These are phyloP conservation scores for Pichia gijzeniarum DNA, from an alignment of 805 yeast species.

Conservation along the genomic window DNA sequence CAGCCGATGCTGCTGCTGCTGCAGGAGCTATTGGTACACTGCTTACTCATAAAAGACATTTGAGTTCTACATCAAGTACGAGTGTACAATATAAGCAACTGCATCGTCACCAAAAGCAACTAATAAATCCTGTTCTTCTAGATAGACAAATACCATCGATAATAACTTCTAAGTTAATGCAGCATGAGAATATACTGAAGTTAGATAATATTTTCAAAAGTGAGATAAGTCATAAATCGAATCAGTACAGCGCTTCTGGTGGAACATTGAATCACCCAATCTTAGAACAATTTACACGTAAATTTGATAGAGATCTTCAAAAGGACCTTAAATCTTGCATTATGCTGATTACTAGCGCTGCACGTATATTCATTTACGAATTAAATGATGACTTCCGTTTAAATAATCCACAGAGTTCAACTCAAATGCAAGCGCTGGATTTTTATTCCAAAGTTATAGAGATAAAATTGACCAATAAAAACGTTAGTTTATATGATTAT, in stretches of 20 bases:
- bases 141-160: conserved; percentile 28
- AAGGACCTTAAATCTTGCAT: conserved; percentile 30
- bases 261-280: conserved; percentile 28
- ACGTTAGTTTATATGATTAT: conserved; percentile 73
- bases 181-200: conserved; percentile 29
- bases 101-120: conserved; percentile 24
- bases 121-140: conserved; percentile 29
- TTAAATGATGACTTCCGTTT: conserved; percentile 26
- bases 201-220: conserved; percentile 30
- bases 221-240: conserved; percentile 27
- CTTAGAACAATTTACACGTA: conserved; percentile 26
- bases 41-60: conserved; percentile 25
- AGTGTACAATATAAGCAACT: conserved; percentile 6
- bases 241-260: conserved; percentile 24
- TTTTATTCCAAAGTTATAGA: conserved; percentile 31
- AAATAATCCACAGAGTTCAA: conserved; percentile 28
- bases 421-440: conserved; percentile 38
- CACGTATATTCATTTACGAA: conserved; percentile 31
- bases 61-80: conserved; percentile 2
- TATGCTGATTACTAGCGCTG: conserved; percentile 31
- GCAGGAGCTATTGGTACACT: conserved; percentile 32
- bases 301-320: conserved; percentile 25
- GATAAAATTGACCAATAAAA: conserved; percentile 40
- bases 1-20: conserved; percentile 30
- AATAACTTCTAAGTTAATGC: conserved; percentile 25